Conservation (phyloP, 768 basidiomycete species). For the Mycena belliarum region DNA sequence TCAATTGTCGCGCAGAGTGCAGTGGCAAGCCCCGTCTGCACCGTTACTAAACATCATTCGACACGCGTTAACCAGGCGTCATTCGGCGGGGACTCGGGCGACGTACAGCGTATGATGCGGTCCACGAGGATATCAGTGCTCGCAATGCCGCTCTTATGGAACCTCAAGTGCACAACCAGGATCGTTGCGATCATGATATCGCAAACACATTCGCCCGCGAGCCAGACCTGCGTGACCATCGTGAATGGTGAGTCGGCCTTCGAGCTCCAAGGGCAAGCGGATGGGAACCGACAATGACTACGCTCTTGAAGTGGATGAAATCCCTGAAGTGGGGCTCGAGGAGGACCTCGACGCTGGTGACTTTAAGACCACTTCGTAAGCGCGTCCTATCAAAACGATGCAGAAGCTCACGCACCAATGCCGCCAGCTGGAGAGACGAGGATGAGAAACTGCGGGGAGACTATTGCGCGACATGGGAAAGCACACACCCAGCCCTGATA, state of each 20-base stretch:
- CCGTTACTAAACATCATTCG: slow-evolving; percentile 28
- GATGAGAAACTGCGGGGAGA: no score
- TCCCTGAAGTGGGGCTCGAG: slow-evolving; percentile 19
- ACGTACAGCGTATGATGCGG: slow-evolving; percentile 37
- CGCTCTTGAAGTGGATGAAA: slow-evolving; percentile 19
- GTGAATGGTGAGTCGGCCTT: no score
- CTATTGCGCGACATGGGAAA: no score
- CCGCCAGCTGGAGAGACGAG: slow-evolving; percentile 4
- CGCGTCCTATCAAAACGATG: no score
- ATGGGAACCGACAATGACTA: no score
- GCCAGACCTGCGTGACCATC: no score
- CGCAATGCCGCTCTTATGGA: slow-evolving; percentile 37
- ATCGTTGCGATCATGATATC: slow-evolving; percentile 39
- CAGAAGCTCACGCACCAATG: not conserved
- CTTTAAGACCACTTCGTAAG: slow-evolving; percentile 14
- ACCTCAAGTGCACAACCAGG: slow-evolving; percentile 8
- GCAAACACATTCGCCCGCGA: slow-evolving; percentile 27
- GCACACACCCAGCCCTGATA: slow-evolving; percentile 5
- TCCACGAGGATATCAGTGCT: slow-evolving; percentile 38
- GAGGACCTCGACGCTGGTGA: slow-evolving; percentile 21
- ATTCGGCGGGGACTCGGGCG: no score
- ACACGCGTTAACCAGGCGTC: not conserved
- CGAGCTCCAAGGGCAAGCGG: no score
- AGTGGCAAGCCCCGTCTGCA: slow-evolving; percentile 39
- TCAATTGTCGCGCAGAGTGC: slow-evolving; percentile 33